Evolutionary conservation across 345 rosid species (phyloP).

Genomic region (Turnera subulata): DNA sequence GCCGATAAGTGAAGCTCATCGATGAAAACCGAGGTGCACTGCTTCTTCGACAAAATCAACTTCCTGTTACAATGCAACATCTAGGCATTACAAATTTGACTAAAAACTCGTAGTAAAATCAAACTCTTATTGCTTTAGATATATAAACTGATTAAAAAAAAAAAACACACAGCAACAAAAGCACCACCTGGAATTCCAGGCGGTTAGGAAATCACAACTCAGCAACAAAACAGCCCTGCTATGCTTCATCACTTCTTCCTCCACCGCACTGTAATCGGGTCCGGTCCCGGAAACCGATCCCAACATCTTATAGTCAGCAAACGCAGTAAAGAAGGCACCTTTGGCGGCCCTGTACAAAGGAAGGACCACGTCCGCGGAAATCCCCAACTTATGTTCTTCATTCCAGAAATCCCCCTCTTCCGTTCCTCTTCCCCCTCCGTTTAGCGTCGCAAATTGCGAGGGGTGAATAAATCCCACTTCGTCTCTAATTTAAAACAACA

Average conservation of each 20-base stretch:
- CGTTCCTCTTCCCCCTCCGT: constrained; percentile 26
- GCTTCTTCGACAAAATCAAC: constrained; percentile 50
- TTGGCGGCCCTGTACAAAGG: constrained; percentile 58
- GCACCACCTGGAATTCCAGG: constrained; percentile 97
- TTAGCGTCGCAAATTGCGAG: constrained; percentile 59
- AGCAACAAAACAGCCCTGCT: constrained; percentile 68
- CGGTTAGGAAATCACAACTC: constrained; percentile 80
- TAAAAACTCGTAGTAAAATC: background rate
- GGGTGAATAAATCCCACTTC: constrained; percentile 90
- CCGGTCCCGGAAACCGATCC: constrained; percentile 8
- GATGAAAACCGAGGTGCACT: constrained; percentile 29
- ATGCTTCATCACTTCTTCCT: constrained; percentile 58
- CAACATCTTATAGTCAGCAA: constrained; percentile 33
- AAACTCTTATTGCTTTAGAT: too few relatives aligned
- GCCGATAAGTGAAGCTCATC: constrained; percentile 74
- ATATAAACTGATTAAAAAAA: background rate
- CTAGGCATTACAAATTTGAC: constrained; percentile 1
- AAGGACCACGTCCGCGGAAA: constrained; percentile 58
- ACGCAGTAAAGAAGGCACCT: constrained; percentile 42
- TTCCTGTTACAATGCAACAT: constrained; percentile 41
- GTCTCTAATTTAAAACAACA: constrained; percentile 41
- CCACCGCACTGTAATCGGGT: constrained; percentile 22
- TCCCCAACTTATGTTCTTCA: constrained; percentile 74
- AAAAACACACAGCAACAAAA: background rate
- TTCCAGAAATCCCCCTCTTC: constrained; percentile 45